Conservation (phyloP, 2,329 filamentous ascomycete species). For the Diplodia scrobiculata region DNA sequence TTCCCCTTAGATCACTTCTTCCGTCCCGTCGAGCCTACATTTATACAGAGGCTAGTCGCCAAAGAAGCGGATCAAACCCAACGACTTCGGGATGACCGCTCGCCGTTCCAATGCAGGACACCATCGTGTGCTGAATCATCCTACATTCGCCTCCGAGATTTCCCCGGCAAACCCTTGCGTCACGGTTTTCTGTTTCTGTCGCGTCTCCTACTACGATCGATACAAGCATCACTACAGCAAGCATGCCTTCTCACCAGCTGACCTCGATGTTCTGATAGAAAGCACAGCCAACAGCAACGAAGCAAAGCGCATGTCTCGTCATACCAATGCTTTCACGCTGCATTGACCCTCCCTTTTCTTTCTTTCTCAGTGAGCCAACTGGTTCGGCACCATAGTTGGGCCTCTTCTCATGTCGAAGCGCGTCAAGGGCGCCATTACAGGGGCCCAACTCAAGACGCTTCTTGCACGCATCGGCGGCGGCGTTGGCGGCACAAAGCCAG, state of each 20-base stretch:
- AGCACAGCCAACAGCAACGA: not conserved
- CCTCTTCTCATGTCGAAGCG: conserved; percentile 4
- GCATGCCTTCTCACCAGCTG: not conserved
- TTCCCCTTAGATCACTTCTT: too few relatives aligned
- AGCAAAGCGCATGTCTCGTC: too few relatives aligned
- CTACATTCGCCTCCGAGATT: not conserved
- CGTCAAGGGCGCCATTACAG: conserved; percentile 48
- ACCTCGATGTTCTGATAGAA: not conserved
- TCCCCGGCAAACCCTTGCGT: not conserved
- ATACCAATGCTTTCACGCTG: not conserved
- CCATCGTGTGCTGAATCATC: not conserved
- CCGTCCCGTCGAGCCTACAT: too few relatives aligned
- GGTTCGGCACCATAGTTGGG: not conserved
- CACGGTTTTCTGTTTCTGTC: not conserved
- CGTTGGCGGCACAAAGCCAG: conserved; percentile 61
- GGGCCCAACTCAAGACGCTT: conserved; percentile 59
- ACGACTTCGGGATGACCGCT: not conserved
- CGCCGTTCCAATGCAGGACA: not conserved
- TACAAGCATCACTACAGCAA: not conserved
- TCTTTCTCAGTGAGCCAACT: not conserved
- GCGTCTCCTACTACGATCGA: not conserved
- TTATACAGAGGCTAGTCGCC: not conserved
- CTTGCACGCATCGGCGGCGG: conserved; percentile 63
- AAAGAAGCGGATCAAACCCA: not conserved
- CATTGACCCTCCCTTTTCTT: not conserved